Base-by-base conservation (phyloP, 257 asterid genomes). In the Primulina tabacum region DNA sequence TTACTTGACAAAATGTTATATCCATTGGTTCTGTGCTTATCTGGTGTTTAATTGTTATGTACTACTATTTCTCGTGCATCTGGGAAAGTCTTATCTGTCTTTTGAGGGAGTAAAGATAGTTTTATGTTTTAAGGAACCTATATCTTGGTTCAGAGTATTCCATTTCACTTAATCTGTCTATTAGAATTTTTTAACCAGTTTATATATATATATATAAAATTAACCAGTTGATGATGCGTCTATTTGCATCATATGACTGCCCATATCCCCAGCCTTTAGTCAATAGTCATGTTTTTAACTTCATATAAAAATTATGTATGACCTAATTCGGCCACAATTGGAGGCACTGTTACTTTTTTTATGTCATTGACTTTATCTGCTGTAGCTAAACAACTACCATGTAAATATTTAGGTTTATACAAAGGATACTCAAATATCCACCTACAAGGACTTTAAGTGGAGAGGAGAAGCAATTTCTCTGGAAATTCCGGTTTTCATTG, bases 381-480 rank as follows among this genome's bases (percentile, higher is more conserved):
- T 56, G 55, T 66, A 56, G 64, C 73, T 74, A 63, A 81, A 73
- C 74, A 73, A 57, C 53, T 62, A 57, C 40, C 59, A 67, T 70
- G 21, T 81, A 69, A 77, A 68, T 81, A 78, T 73, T 64, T 77
- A 93, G 99, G 87, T 90, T 96, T 32, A 93, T 93, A 75, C 99
- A 89, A 75, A 89, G 92, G 82, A 89, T 93, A 78, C 67, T 93
- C 77, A 86, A 85, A 79, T 90, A 90, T 76, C 97, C 99, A 12
- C 97, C 99, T n/a, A 93, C 99, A 55, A 87, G 97, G 86, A 82
- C 89, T 68, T 85, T 93, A 83, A 89, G 92, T 70, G 99, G 99
- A 68, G 97, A 93, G 73, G 97, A 93, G 82, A 90, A 92, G 81
- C 99, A 93, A 79, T 89, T 93, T 52, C 92, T 93, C 64, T 93